These are phyloP conservation scores for Lonicera japonica DNA, from an alignment of 129 eudicot species.

Conservation along the genomic window DNA sequence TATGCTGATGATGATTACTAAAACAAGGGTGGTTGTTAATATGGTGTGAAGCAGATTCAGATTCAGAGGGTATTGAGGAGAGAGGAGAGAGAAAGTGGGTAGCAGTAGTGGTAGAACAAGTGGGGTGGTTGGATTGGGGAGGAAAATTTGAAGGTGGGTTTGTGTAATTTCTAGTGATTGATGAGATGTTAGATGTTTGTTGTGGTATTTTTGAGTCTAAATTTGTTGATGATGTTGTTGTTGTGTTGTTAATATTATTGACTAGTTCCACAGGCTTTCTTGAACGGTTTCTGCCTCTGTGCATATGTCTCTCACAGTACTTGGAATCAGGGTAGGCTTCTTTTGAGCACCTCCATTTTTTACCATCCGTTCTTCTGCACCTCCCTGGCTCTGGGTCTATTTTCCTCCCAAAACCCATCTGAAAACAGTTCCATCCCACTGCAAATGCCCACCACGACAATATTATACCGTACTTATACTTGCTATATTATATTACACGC, in stretches of 20 bases:
- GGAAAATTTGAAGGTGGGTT: not conserved
- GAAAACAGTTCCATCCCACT: conserved; percentile 86
- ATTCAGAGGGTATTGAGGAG: conserved; percentile 23
- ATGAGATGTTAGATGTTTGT: conserved; percentile 21
- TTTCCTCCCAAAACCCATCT: conserved; percentile 83
- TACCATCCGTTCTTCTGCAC: conserved; percentile 95
- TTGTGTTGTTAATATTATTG: conserved; percentile 26
- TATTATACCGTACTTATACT: not conserved
- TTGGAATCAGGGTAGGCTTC: conserved; percentile 94
- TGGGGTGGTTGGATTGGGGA: conserved; percentile 24
- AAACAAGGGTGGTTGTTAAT: not conserved
- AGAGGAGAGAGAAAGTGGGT: conserved; percentile 30
- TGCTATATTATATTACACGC: too few relatives aligned
- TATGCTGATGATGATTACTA: not conserved
- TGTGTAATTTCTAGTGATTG: conserved; percentile 23
- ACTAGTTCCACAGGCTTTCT: conserved; percentile 99
- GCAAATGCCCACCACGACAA: conserved; percentile 13
- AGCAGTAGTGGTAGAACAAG: too few relatives aligned
- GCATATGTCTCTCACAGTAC: conserved; percentile 99
- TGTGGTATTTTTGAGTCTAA: too few relatives aligned
- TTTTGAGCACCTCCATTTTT: conserved; percentile 95
- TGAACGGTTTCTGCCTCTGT: conserved; percentile 99
- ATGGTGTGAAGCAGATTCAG: conserved; percentile 15
- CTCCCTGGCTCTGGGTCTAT: conserved; percentile 98
- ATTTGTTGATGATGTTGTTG: conserved; percentile 15